Base-by-base conservation (phyloP, 345 rosid genomes). In the Trapa bicornis region DNA sequence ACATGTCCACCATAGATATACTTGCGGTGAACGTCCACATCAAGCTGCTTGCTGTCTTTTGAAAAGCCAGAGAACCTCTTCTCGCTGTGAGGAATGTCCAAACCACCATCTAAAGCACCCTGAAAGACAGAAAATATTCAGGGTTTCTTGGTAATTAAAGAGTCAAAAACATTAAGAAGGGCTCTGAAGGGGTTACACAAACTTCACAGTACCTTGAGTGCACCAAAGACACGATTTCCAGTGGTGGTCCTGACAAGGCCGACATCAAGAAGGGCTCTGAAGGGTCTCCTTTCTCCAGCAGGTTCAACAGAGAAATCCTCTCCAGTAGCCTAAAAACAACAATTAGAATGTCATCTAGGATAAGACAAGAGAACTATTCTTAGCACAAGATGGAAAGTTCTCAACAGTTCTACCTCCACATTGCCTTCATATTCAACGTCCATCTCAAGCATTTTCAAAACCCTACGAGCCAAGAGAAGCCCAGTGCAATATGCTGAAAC, bases 41-140 rank as follows among this genome's bases (percentile, higher is more conserved):
- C 89, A 38, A 91, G 96, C 76, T 84, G 92, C 78, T 87, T 85
- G 45, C 75, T 54, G 0, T 87, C 89, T 79, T 83, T 87, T 8
- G 77, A 75, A 67, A 89, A 91, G 14, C 97, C 96, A 37, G 97
- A 94, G 66, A 89, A 91, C 63, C 97, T 79, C 83, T 91, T 87
- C 47, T 87, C 97, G 61, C 96, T 89, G 73, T 91, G 94, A 6
- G 96, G 96, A 67, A 91, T 87, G 69, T 91, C 97, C 79, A 91
- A 75, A 13, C 97, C 97, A 62, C 92, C 96, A 65, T 91, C 94
- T 80, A 87, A 75, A 39, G 94, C 94, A 48, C 97, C 97, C 96
- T 91, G 75, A 58, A 32, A 58, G 63, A 3, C 3, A 37, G 5
- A 47, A 2, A 29, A 41, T 1, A 14, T 61, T 7, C 38, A 0